These are phyloP conservation scores for Ganoderma sinense DNA, from an alignment of 1,284 basidiomycete genomes.

Conservation along the genomic window DNA sequence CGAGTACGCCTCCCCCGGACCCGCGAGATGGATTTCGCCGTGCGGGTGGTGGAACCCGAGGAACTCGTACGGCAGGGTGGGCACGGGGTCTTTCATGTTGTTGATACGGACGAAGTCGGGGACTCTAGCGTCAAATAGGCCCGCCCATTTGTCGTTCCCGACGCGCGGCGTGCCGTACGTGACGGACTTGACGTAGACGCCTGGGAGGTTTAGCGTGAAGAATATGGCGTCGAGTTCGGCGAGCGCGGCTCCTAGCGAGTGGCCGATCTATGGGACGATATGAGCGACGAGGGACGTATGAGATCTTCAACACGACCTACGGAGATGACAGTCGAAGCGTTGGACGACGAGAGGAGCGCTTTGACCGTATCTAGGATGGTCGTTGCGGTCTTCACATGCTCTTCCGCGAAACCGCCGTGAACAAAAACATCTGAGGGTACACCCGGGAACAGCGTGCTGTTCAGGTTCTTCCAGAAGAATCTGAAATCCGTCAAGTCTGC, in stretches of 20 bases:
- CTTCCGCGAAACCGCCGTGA: slow-evolving; percentile 57
- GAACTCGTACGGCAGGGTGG: slow-evolving; percentile 46
- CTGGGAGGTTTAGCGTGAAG: slow-evolving; percentile 45
- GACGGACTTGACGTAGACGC: slow-evolving; percentile 43
- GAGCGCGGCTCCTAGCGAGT: slow-evolving; percentile 50
- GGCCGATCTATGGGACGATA: slow-evolving; percentile 39
- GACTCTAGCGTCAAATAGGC: slow-evolving; percentile 41
- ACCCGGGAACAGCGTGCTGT: slow-evolving; percentile 56
- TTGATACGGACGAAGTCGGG: slow-evolving; percentile 45
- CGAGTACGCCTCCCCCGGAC: slow-evolving; percentile 35
- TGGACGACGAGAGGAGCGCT: slow-evolving; percentile 41
- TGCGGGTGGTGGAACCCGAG: slow-evolving; percentile 47
- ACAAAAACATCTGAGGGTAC: slow-evolving; percentile 47
- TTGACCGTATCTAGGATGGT: slow-evolving; percentile 47
- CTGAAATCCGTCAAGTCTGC: slow-evolving; percentile 56
- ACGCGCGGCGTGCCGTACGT: slow-evolving; percentile 50
- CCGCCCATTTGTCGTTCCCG: slow-evolving; percentile 43
- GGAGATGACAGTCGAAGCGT: slow-evolving; percentile 44
- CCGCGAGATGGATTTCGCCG: slow-evolving; percentile 47
- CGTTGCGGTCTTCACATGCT: slow-evolving; percentile 51
- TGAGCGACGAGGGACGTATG: not conserved
- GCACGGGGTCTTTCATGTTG: slow-evolving; percentile 46
- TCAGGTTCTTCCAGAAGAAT: too few relatives aligned
- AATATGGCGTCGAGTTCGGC: slow-evolving; percentile 47
- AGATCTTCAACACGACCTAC: slow-evolving; percentile 31